Evolutionary conservation across 495 filamentous ascomycete genomes (phyloP), one percentile per base, ranked within the genome.

Genomic region (Penicillium angulare): DNA sequence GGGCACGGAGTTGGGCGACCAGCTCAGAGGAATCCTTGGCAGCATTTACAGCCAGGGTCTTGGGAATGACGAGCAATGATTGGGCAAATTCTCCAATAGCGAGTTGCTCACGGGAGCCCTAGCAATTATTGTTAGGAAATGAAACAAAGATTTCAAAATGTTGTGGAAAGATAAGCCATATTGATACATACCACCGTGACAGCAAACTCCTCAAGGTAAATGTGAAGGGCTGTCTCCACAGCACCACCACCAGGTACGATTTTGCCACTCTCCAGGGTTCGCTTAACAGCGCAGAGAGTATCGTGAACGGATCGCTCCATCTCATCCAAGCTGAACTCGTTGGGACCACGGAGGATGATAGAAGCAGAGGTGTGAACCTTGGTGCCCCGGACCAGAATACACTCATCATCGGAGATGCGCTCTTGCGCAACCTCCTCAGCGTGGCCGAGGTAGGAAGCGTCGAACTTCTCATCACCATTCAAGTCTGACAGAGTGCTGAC

Each of bases 221-320:
- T 99, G 74, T 96, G 93, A 47, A 99, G 79, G 21, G 93, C 93
- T n/a, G 93, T 97, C 77, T 99, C 93, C 16, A 96, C 95, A 10
- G 93, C 95, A 57, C 92, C 93, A 57, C 92, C 93, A 43, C 93
- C 93, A 27, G 93, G 93, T 27, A 99, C 93, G 50, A 99, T 92
- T 71, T 88, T 91, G 45, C 93, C 93, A 68, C 89, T 95, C 77
- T 99, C 93, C 32, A 99, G 78, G 17, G 95, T 97, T 36, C 93
- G 84, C 84, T 98, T 98, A 50, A 98, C 88, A 47, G 92, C 95
- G 52, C 89, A 96, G 15, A 98, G 80, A 40, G 92, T 95, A 73
- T 98, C 93, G 73, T 98, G 93, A 31, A 98, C 83, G 5, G 93
- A 97, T 51, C 93, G 86, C 78, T 99, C 93, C 93, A 99, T 99